Percentiles rank a stretch among this genome's conserved stretches.
Evolutionary conservation across 2,329 filamentous ascomycete species (phyloP).

Genomic region (Botrytis pseudocinerea): DNA sequence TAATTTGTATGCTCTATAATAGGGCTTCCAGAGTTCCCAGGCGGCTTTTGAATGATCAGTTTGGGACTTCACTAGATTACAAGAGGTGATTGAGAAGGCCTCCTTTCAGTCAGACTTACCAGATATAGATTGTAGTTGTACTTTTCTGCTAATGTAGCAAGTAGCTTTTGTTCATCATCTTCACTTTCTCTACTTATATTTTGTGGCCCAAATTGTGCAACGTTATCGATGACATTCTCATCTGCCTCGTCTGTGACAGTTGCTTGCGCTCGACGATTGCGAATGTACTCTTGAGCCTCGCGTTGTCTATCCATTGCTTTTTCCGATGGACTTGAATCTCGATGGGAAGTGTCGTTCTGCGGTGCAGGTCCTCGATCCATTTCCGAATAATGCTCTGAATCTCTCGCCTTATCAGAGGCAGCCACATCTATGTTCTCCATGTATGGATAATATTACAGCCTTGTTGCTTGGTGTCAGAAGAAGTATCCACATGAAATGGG

Average conservation of each 20-base stretch:
- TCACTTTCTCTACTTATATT: slow-evolving; percentile 23
- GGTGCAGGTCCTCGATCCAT: slow-evolving; percentile 20
- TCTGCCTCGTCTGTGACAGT: slow-evolving; percentile 15
- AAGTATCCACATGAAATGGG: slow-evolving; percentile 11
- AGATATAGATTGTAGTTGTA: slow-evolving; percentile 24
- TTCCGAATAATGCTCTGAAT: slow-evolving; percentile 15
- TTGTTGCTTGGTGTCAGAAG: slow-evolving; percentile 10
- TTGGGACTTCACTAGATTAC: neutral
- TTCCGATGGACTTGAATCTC: slow-evolving; percentile 14
- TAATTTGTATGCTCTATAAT: slow-evolving; percentile 18
- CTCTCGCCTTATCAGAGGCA: slow-evolving; percentile 21
- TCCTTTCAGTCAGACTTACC: slow-evolving; percentile 12
- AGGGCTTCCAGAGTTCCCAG: slow-evolving; percentile 20
- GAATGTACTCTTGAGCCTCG: slow-evolving; percentile 24
- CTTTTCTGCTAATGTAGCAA: slow-evolving; percentile 21
- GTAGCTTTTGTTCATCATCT: slow-evolving; percentile 23
- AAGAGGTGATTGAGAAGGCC: neutral
- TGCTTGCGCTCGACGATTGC: slow-evolving; percentile 24
- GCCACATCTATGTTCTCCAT: slow-evolving; percentile 25
- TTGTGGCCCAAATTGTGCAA: slow-evolving; percentile 20
- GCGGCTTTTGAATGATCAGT: slow-evolving; percentile 11
- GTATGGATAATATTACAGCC: slow-evolving; percentile 20
- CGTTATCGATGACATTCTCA: slow-evolving; percentile 17
- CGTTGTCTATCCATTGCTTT: slow-evolving; percentile 24
- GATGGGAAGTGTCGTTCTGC: slow-evolving; percentile 15